Evolutionary conservation across 495 filamentous ascomycete species (phyloP), one percentile per base, ranked within the genome.

Genomic region (Alectoria sarmentosa): DNA sequence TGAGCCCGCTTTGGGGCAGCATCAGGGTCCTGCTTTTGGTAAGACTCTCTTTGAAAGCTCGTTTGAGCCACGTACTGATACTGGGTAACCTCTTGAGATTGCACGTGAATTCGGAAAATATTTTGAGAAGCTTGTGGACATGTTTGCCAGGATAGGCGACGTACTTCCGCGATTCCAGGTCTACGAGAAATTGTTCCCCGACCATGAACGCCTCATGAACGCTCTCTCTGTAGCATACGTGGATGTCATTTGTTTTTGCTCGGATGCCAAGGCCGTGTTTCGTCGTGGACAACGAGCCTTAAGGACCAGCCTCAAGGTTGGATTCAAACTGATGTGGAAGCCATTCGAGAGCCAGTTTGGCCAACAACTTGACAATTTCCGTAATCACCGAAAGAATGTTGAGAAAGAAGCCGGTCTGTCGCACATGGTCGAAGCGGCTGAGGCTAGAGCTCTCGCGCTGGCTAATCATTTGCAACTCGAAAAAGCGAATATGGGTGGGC

Each of bases 1-100:
- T 80, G 37, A 66, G 70, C n/a, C 76, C 77, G 10, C 65, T 80
- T 21, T 80, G 77, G 78, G 78, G 76, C 1, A 74, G 76, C 30
- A 61, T 80, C 28, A 55, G 76, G 36, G 70, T 80, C 17, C 58
- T 79, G 26, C 63, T 80, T 4, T 71, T 76, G 49, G 69, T 76
- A 39, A 34, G 34, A 9, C 17, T 1, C 6, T 26, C 34, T 21
- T 55, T 28, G 23, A 19, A 7, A 58, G 14, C 23, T 30, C 9
- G 4, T 1, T 42, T 28, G 36, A 36, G 4, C 11, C 34, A 4
- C 7, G 1, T 3, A 39, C 32, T 58, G 6, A 58, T 15, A 7
- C 8, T 41, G 10, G 15, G 19, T 30, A 55, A 10, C 26, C 15
- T 23, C 1, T 23, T 34, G 38, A 69, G 70, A 56, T 74, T 44